phyloP scores from a whole-genome alignment of 2,329 filamentous ascomycete species.

The Leptographium procerum region DNA sequence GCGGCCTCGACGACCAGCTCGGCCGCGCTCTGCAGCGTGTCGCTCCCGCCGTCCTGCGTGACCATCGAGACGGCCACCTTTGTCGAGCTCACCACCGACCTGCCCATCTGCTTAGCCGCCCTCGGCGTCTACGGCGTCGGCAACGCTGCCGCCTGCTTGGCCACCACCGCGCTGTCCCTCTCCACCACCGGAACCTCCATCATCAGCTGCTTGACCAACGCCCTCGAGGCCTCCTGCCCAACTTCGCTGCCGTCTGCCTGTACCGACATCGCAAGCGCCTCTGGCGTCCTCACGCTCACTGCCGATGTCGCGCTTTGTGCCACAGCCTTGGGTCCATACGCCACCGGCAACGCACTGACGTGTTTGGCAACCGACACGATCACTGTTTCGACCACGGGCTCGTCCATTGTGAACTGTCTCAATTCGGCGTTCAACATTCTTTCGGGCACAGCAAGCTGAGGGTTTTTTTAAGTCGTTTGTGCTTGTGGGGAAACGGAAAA shows the following conservation, averaged over 20 bases:
- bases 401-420: conserved; percentile 9
- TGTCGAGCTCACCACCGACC: conserved; percentile 13
- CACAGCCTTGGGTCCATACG: conserved; percentile 7
- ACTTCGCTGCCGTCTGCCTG: conserved; percentile 9
- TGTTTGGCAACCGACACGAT: conserved; percentile 8
- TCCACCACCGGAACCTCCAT: conserved; percentile 2
- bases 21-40: conserved; percentile 1
- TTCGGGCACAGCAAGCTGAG: neutral
- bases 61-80: neutral
- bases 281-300: neutral
- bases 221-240: conserved; percentile 8
- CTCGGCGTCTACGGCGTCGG: conserved; percentile 17
- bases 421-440: conserved; percentile 1
- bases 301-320: conserved; percentile 8
- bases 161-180: conserved; percentile 1
- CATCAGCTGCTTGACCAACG: conserved; percentile 4
- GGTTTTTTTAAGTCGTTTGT: neutral
- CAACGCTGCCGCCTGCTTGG: conserved; percentile 5
- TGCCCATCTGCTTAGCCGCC: conserved; percentile 17
- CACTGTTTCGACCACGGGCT: neutral
- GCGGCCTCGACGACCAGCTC: neutral
- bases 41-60: conserved; percentile 3
- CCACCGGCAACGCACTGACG: neutral
- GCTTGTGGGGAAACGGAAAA: neutral
- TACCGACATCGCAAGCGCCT: neutral